Base-by-base conservation (phyloP, 306 rosid species). In the Carpinus viminea region DNA sequence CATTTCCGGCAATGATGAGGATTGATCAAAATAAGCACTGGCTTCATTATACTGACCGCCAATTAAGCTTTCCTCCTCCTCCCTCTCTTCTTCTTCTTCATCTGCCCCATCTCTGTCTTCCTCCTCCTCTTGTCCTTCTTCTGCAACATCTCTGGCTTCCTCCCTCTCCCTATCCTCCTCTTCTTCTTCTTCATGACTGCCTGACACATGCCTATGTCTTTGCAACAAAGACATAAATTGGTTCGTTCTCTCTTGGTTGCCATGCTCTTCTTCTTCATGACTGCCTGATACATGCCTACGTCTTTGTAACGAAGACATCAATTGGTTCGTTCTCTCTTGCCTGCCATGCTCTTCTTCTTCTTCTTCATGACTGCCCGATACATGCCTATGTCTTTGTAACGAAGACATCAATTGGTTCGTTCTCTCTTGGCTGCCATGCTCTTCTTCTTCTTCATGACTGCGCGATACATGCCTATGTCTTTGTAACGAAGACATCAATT, bases 11-110 rank as follows among this genome's bases (percentile, higher is more conserved):
- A 86, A 74, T 53, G 93, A 60, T 81, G 87, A 75, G 71, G 91
- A 83, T 50, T 66, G 88, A 78, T 87, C 87, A 72, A 83, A 82
- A 80, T 84, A 81, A 59, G 81, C 86, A 57, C 83, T 73, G 38
- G 70, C 84, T 84, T 87, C 96, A 3, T 76, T 86, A 85, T 61
- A 86, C 15, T 78, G 86, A 78, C 73, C 81, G 11, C 83, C 75
- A 5, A 52, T 76, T 57, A 83, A 45, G 74, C 86, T 88, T 50
- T 79, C 86, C 43, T 73, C 87, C 15, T 85, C 87, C 24, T 74
- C 82, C 31, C 74, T 84, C 17, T 64, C 73, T 4, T 28, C n/a
- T 8, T 51, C 84, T 7, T 52, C 77, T 2, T 47, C 57, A 20
- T 73, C 72, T 7, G 41, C 77, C 4, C 74, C 76, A 17, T 51